phyloP scores from a whole-genome alignment of 2,329 filamentous ascomycete genomes.

The Pseudogymnoascus sp. region DNA sequence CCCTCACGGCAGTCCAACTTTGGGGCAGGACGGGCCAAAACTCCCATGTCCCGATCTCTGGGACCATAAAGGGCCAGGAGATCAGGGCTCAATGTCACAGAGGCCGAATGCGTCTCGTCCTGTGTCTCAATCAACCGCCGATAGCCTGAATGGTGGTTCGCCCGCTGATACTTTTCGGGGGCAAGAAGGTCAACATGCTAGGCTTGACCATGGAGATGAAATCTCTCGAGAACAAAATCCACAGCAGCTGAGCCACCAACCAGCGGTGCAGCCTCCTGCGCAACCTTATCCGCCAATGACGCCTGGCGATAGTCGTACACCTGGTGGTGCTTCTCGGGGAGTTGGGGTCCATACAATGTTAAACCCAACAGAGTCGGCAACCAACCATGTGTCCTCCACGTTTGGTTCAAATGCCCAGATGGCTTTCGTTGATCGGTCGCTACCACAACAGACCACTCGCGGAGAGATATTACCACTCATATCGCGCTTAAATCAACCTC shows the following conservation, averaged over 20 bases:
- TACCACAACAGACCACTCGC: background rate
- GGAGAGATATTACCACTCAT: background rate
- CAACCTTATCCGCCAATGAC: slow-evolving; percentile 15
- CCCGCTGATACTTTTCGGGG: background rate
- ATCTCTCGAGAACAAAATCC: background rate
- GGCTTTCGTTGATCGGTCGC: background rate
- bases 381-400: background rate
- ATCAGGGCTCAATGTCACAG: slow-evolving; percentile 58
- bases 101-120: slow-evolving; percentile 48
- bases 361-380: slow-evolving; percentile 22
- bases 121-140: slow-evolving; percentile 38
- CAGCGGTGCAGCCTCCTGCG: slow-evolving; percentile 8
- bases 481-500: background rate
- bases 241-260: background rate
- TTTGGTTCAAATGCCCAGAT: background rate
- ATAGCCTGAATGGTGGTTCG: slow-evolving; percentile 22
- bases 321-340: slow-evolving; percentile 23
- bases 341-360: slow-evolving; percentile 30
- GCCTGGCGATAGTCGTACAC: slow-evolving; percentile 16
- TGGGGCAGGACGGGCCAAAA: slow-evolving; percentile 23
- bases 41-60: slow-evolving; percentile 51
- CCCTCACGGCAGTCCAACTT: background rate
- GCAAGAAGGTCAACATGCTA: background rate
- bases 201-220: background rate
- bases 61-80: slow-evolving; percentile 45